Evolutionary conservation across 208 protist species (phyloP), one percentile per base, ranked within the genome.

Genomic region (Porcisia hertigi): DNA sequence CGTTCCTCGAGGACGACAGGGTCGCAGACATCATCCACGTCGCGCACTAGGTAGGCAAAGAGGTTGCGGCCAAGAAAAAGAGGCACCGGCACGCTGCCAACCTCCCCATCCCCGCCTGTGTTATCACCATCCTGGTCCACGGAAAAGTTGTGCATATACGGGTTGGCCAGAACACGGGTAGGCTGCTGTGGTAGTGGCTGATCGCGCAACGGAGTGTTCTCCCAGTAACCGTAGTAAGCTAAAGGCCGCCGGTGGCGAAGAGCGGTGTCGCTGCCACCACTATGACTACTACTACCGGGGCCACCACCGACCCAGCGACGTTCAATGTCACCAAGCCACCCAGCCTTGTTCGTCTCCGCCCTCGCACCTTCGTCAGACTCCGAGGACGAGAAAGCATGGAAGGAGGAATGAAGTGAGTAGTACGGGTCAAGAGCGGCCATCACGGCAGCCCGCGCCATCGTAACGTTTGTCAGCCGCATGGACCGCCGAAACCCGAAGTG

Each of bases 21-120:
- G 6, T 91, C 85, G 76, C 93, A 97, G 36, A 94, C 89, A 55
- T 90, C 91, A 60, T 97, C 93, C 58, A 88, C 80, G 71, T 97
- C 93, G 11, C 74, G 75, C 45, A 94, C 86, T 55, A 87, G 79
- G 75, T 89, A 95, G n/a, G 84, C 80, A 43, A 97, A 30, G 1
- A 86, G 45, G 73, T 97, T 97, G 25, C 74, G 77, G 11, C 92
- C 92, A 23, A 89, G n/a, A 59, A 87, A 89, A 18, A 96, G 82
- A 12, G 84, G 82, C 52, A 87, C 16, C n/a, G 71, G 55, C 23
- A 59, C 74, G 0, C 60, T 30, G 43, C 59, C 57, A 3, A 70
- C 60, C 30, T 62, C 64, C 47, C 65, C 39, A 7, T 66, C 65
- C 45, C 63, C 73, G 53, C 52, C 47, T n/a, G 36, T 49, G 30